These are phyloP conservation scores for Coniosporium tulheliwenetii DNA, from an alignment of 2,329 filamentous ascomycete genomes.

Conservation along the genomic window DNA sequence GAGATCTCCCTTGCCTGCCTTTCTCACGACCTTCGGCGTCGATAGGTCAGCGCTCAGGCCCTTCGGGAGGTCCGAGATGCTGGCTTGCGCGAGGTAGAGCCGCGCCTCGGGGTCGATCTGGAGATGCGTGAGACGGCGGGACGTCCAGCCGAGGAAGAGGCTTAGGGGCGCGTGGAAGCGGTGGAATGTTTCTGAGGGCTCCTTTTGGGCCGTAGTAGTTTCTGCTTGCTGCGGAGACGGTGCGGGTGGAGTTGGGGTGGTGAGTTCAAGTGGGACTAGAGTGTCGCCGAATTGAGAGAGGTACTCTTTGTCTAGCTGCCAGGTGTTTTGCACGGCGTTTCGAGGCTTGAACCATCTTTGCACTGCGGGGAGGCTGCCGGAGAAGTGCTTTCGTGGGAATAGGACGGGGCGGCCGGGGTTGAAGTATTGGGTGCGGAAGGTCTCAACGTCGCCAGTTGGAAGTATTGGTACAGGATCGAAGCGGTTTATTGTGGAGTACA, in stretches of 20 bases:
- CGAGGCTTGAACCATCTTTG: constrained; percentile 42
- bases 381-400: constrained; percentile 27
- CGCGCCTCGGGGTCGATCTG: constrained; percentile 12
- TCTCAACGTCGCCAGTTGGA: constrained; percentile 11
- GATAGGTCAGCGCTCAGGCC: constrained; percentile 50
- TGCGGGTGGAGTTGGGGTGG: constrained; percentile 8
- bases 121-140: constrained; percentile 8
- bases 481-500: neutral
- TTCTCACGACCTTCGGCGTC: constrained; percentile 45
- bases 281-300: constrained; percentile 29
- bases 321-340: constrained; percentile 3
- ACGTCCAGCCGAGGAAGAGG: constrained; percentile 45
- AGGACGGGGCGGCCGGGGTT: constrained; percentile 35
- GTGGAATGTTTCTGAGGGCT: constrained; percentile 32
- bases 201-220: constrained; percentile 3
- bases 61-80: constrained; percentile 51
- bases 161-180: constrained; percentile 45
- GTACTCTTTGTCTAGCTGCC: constrained; percentile 24
- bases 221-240: neutral
- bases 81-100: constrained; percentile 80
- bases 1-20: constrained; percentile 62
- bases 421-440: constrained; percentile 41
- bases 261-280: constrained; percentile 45
- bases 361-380: constrained; percentile 32
- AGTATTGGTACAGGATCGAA: constrained; percentile 4